Percentiles rank a stretch among this genome's conserved stretches.
Evolutionary conservation across 2,329 filamentous ascomycete genomes (phyloP).

Genomic region (Aspergillus sp.): DNA sequence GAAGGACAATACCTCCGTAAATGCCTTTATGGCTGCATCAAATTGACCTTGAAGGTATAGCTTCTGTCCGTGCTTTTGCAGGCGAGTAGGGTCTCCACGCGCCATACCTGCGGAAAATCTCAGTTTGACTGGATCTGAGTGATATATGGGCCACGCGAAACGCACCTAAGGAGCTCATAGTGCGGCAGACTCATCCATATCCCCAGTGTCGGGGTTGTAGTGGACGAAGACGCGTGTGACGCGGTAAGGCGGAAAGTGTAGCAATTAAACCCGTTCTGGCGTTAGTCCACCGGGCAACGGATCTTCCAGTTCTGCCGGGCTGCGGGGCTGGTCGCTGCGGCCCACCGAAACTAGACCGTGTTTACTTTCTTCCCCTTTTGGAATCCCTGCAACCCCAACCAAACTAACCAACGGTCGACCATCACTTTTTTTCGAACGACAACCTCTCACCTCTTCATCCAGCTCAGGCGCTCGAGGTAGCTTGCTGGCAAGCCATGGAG

Average conservation of each 20-base stretch:
- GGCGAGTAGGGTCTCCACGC: constrained; percentile 18
- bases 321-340: constrained; percentile 22
- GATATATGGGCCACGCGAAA: background rate
- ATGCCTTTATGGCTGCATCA: constrained; percentile 42
- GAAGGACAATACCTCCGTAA: constrained; percentile 35
- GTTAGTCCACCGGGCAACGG: constrained; percentile 15
- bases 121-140: background rate
- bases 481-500: constrained; percentile 42
- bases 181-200: background rate
- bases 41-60: constrained; percentile 47
- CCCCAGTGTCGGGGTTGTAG: background rate
- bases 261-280: background rate
- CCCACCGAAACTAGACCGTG: constrained; percentile 25
- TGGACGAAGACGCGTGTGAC: background rate
- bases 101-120: constrained; percentile 6
- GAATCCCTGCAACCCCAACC: constrained; percentile 18
- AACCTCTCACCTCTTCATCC: background rate
- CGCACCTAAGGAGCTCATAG: constrained; percentile 15
- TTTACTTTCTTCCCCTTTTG: constrained; percentile 47
- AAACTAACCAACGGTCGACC: constrained; percentile 12
- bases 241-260: background rate
- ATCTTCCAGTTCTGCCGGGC: constrained; percentile 9
- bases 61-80: constrained; percentile 42
- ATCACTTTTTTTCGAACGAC: background rate
- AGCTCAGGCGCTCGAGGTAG: constrained; percentile 10